phyloP scores from a whole-genome alignment of 1,284 basidiomycete species.

The Wolfiporia cocos region DNA sequence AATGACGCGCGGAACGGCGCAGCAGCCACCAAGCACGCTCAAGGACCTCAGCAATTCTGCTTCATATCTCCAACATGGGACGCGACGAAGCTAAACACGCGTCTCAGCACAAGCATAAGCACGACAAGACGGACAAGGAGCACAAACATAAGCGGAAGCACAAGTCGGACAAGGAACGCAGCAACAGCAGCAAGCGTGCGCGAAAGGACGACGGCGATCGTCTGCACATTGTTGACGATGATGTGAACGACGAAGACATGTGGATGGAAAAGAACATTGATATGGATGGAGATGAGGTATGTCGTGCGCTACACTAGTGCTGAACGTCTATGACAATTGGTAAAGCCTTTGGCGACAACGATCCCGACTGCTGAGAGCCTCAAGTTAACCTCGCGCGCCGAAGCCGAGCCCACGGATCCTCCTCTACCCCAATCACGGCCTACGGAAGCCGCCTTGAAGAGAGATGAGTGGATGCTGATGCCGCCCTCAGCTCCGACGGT shows the following conservation, averaged over 20 bases:
- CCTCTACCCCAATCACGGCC: constrained; percentile 36
- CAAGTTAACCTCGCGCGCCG: constrained; percentile 55
- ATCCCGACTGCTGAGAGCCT: constrained; percentile 81
- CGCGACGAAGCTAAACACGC: constrained; percentile 17
- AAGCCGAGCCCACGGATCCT: constrained; percentile 35
- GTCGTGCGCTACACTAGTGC: too few relatives aligned
- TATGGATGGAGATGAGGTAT: constrained; percentile 66
- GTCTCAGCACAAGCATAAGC: constrained; percentile 31
- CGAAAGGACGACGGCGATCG: constrained; percentile 25
- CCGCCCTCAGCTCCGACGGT: constrained; percentile 28
- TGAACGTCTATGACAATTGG: too few relatives aligned
- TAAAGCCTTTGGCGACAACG: constrained; percentile 61
- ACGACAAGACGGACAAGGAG: constrained; percentile 32
- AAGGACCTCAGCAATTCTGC: too few relatives aligned
- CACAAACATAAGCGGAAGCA: constrained; percentile 42
- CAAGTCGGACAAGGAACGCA: constrained; percentile 41
- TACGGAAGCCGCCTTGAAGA: constrained; percentile 48
- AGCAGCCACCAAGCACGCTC: too few relatives aligned
- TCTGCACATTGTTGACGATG: constrained; percentile 58
- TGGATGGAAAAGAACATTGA: constrained; percentile 89
- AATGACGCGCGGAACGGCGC: too few relatives aligned
- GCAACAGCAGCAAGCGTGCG: constrained; percentile 29
- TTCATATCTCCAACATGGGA: constrained; percentile 17
- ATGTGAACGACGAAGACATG: constrained; percentile 62
- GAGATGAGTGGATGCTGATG: constrained; percentile 91